Conservation (phyloP, 331 rosid species). For the Rosa hybrid region DNA sequence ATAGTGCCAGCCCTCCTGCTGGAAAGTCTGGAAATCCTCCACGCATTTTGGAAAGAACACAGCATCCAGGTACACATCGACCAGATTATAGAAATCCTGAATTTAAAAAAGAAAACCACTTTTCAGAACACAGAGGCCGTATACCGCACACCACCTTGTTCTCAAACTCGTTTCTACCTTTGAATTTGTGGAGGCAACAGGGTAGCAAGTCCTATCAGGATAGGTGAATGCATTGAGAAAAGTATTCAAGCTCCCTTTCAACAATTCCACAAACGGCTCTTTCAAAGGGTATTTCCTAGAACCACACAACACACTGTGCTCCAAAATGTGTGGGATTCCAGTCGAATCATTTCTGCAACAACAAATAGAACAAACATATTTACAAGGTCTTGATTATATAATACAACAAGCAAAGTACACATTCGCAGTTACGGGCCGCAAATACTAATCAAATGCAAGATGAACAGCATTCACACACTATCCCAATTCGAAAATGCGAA, state of each 20-base stretch:
- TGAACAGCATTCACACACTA: neutral
- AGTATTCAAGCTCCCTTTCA: constrained; percentile 91
- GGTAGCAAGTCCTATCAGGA: constrained; percentile 96
- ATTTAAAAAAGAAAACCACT: constrained; percentile 18
- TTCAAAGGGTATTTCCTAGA: constrained; percentile 93
- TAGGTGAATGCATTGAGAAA: constrained; percentile 96
- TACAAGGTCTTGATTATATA: neutral
- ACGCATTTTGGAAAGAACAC: constrained; percentile 95
- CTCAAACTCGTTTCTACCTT: constrained; percentile 48
- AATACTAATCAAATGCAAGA: neutral
- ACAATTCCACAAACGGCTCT: constrained; percentile 89
- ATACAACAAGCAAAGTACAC: neutral
- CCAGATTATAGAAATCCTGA: constrained; percentile 93
- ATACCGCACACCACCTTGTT: constrained; percentile 3
- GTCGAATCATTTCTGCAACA: constrained; percentile 81
- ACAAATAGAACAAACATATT: neutral
- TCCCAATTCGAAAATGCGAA: neutral
- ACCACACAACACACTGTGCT: constrained; percentile 94
- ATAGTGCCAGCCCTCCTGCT: constrained; percentile 99
- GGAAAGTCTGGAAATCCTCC: constrained; percentile 82
- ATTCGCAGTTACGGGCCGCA: neutral
- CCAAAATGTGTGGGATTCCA: constrained; percentile 95
- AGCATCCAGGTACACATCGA: constrained; percentile 95
- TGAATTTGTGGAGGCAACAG: constrained; percentile 90
- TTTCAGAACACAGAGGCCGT: constrained; percentile 11